phyloP scores from a whole-genome alignment of 306 rosid genomes.

The Corylus americana region DNA sequence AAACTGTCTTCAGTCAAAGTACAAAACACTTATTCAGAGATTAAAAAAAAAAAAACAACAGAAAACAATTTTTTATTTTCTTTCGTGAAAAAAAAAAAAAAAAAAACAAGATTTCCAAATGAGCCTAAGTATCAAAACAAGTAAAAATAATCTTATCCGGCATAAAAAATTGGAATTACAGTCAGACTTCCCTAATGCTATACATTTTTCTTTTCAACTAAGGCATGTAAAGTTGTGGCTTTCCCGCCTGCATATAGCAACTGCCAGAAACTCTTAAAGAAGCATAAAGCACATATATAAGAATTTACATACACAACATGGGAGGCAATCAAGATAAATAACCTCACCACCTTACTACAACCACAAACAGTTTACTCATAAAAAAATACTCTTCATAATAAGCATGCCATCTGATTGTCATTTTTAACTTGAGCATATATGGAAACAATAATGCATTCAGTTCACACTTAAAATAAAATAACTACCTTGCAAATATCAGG shows the following conservation, averaged over 20 bases:
- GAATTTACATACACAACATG: not conserved
- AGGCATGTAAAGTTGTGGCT: not conserved
- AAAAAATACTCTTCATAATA: not conserved
- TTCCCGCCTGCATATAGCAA: not conserved
- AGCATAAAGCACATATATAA: not conserved
- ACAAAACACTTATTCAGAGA: too few species aligned
- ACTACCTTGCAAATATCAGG: slow-evolving; percentile 86
- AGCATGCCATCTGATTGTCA: not conserved
- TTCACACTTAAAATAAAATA: slow-evolving; percentile 19
- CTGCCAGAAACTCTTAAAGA: slow-evolving; percentile 5
- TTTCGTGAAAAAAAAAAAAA: too few species aligned
- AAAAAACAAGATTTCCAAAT: too few species aligned
- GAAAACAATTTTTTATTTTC: too few species aligned
- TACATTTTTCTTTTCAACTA: not conserved
- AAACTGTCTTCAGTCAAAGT: too few species aligned
- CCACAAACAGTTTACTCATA: not conserved
- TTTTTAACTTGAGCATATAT: slow-evolving; percentile 6
- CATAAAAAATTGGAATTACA: not conserved
- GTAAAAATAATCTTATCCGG: not conserved
- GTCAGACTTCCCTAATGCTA: too few species aligned
- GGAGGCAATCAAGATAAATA: not conserved
- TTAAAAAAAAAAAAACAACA: too few species aligned
- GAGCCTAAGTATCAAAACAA: not conserved
- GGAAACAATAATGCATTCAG: slow-evolving; percentile 5
- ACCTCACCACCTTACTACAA: not conserved